Base-by-base conservation (phyloP, 805 yeast genomes). In the Ogataea wickerhamii region DNA sequence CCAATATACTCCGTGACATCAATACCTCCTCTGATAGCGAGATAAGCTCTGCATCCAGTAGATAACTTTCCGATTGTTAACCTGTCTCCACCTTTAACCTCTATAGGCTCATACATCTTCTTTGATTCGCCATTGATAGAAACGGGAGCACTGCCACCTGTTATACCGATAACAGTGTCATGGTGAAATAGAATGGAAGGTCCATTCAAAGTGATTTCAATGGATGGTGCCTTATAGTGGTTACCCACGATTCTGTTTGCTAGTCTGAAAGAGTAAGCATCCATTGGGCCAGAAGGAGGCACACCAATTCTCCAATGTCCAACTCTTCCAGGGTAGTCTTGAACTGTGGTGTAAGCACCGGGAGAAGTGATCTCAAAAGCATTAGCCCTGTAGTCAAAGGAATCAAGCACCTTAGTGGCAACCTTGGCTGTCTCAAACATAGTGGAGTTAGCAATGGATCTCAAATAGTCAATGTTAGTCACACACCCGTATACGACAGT, bases 241-340 rank as follows among this genome's bases (percentile, higher is more conserved):
- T 91, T 93, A 43, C 97, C 98, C 31, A 91, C 98, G 54, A 87
- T 78, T 57, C 84, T 70, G 68, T 91, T 91, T 16, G 96, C 96
- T 45, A 87, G 61, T 53, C 96, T 74, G 69, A 89, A 89, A 4
- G 97, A 80, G 54, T 81, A 89, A 44, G 80, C 76, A 64, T 91
- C 98, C 98, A 91, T 93, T 43, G 98, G 96, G 32, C 98, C 98
- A 28, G 96, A 87, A 6, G 98, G 98, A 18, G 98, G 98, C 39
- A 91, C 98, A 60, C 98, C 98, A 51, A 84, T 75, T 56, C 84
- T 79, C 94, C 94, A 85, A 60, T 71, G 71, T n/a, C 87, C 82
- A 38, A 71, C 70, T 68, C 98, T 81, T 36, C 95, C 95, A 13
- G 95, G 95, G 62, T 80, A 93, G 63, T 93, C 98, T 67, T 91